Evolutionary conservation across 345 rosid genomes (phyloP), one percentile per base, ranked within the genome.

Genomic region (Noccaea caerulescens): DNA sequence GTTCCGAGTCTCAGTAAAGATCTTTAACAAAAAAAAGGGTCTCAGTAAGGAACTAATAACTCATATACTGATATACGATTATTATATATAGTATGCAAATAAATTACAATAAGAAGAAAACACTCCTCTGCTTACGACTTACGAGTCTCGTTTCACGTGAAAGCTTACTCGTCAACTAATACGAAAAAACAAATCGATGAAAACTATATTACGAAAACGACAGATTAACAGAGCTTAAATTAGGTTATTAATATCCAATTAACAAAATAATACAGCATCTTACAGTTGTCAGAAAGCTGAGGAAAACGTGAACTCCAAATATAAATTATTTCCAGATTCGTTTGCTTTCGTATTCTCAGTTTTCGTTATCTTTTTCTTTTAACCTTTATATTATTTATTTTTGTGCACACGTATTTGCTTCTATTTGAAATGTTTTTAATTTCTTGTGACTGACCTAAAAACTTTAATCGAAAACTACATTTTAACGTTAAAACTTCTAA

Each of bases 101-200:
- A 63, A 13, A 4, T 52, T 44, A 44, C 10, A n/a, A 10, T 36
- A 10, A 1, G 8, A 42, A 16, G 13, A 10, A 14, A 1, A 32
- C 12, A 59, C 30, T 30, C 8, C 3, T 41, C 56, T 65, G 60
- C 43, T 58, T 57, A 30, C 59, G 12, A 39, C n/a, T 58, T 13
- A 4, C 4, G 9, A 18, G 53, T 51, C 61, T 65, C 23, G 14
- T 30, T 37, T 54, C 44, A 55, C 53, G 9, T 57, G 77, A 73
- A 73, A 73, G 38, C 61, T 66, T 16, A 66, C 72, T 12, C 47
- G 12, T 68, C 74, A 75, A 68, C 79, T 54, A 68, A 68, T 61
- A 38, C 39, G 58, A 60, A 25, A 50, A 55, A 53, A 68, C 14
- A 44, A 68, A 42, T 13, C 3, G 14, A 32, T 18, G 1, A 23